phyloP scores from a whole-genome alignment of 129 eudicot genomes.

The Centrapalus pauciflorus region DNA sequence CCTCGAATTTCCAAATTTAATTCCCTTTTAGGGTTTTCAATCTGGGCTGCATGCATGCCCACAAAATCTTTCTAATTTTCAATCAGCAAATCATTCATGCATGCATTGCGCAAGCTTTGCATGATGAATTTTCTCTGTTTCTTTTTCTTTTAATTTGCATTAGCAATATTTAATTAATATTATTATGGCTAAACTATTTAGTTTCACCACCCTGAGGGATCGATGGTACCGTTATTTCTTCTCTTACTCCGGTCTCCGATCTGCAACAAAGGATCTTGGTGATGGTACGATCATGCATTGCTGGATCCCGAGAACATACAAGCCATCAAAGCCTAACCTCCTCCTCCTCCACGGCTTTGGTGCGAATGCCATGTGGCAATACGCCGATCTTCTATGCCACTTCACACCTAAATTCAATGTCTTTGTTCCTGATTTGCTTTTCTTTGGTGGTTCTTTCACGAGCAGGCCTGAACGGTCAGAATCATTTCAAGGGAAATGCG shows the following conservation, averaged over 20 bases:
- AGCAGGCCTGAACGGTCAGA: slow-evolving; percentile 42
- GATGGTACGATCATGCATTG: slow-evolving; percentile 72
- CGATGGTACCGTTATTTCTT: slow-evolving; percentile 51
- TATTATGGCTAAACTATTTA: slow-evolving; percentile 39
- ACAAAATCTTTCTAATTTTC: slow-evolving; percentile 17
- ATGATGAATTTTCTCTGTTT: background rate
- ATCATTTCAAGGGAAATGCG: slow-evolving; percentile 58
- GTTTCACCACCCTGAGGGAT: slow-evolving; percentile 65
- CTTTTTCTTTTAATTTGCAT: background rate
- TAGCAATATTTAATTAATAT: background rate
- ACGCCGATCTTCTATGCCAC: slow-evolving; percentile 45
- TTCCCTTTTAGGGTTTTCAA: slow-evolving; percentile 3
- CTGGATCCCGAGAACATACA: slow-evolving; percentile 55
- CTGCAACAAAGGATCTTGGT: slow-evolving; percentile 37
- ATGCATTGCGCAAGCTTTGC: slow-evolving; percentile 28
- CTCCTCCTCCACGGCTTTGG: slow-evolving; percentile 77
- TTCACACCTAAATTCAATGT: slow-evolving; percentile 56
- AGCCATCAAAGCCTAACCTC: slow-evolving; percentile 46
- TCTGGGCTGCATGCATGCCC: slow-evolving; percentile 13
- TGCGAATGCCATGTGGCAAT: slow-evolving; percentile 97
- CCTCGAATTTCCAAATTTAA: background rate
- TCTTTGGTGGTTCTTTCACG: slow-evolving; percentile 60
- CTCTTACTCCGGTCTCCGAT: slow-evolving; percentile 55
- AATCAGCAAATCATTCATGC: background rate
- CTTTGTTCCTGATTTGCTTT: slow-evolving; percentile 65